Conservation (phyloP, 768 basidiomycete species). For the Podaxis pistillaris region DNA sequence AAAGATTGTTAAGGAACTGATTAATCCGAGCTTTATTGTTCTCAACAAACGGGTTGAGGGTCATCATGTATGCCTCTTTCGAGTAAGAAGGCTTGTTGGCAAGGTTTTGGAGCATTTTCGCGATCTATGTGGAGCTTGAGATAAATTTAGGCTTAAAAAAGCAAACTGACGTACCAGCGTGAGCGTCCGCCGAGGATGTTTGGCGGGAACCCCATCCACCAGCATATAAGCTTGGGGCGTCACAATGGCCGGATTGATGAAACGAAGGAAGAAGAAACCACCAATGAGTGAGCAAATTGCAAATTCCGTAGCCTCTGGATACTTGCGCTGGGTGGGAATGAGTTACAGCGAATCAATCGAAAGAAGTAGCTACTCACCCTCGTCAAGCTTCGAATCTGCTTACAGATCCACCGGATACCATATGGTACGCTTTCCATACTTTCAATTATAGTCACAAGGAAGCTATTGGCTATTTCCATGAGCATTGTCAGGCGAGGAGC, state of each 20-base stretch:
- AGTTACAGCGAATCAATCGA: neutral
- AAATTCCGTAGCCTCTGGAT: constrained; percentile 97
- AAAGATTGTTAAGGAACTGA: constrained; percentile 92
- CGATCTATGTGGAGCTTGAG: constrained; percentile 61
- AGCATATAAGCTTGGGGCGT: constrained; percentile 99
- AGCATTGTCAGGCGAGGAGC: constrained; percentile 96
- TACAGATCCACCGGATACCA: constrained; percentile 99
- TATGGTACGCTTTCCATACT: constrained; percentile 99
- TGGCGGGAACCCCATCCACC: constrained; percentile 95
- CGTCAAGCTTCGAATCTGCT: constrained; percentile 96
- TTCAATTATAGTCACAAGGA: constrained; percentile 96
- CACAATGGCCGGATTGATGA: constrained; percentile 99
- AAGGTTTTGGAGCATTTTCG: constrained; percentile 99
- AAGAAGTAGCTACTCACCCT: constrained; percentile 54
- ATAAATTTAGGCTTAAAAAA: neutral
- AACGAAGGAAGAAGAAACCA: constrained; percentile 99
- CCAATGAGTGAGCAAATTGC: constrained; percentile 98
- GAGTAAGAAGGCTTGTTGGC: constrained; percentile 98
- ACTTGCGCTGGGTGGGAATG: constrained; percentile 72
- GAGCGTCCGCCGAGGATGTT: constrained; percentile 94
- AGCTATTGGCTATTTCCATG: constrained; percentile 99
- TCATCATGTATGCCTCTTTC: constrained; percentile 99
- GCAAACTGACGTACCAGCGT: constrained; percentile 66
- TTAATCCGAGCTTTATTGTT: constrained; percentile 98
- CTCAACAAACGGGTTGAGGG: constrained; percentile 97